Base-by-base conservation (phyloP, 2,329 filamentous ascomycete species). In the Talaromyces rugulosus region DNA sequence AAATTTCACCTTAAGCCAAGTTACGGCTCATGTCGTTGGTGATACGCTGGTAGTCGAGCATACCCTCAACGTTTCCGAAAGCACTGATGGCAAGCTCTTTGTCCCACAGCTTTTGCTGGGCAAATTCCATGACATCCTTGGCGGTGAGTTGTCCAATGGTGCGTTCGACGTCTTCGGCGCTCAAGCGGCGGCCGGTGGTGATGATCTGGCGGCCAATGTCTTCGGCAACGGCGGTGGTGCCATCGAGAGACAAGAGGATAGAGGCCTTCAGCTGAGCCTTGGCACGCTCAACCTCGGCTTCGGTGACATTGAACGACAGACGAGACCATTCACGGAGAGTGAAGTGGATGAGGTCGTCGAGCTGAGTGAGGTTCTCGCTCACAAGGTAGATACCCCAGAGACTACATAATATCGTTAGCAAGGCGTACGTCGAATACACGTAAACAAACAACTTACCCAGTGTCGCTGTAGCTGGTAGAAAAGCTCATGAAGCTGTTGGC, bases 401-500 rank as follows among this genome's bases (percentile, higher is more conserved):
- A 85, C 95, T 96, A 72, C 30, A 53, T 16, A 18, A 23, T 47
- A 56, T 62, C 58, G 62, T 77, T 68, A 60, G 53, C 30, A 52
- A 36, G 5, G 23, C 30, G 16, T 53, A 51, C 30, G 9, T 33
- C 36, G 16, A n/a, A 53, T 16, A 58, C 27, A 55, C 53, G 2
- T 27, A 53, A n/a, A 33, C 59, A 56, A 18, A n/a, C 51, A 58
- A 77, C 88, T 80, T 87, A 96, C 92, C 93, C 95, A 77, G 95
- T 99, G 80, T 99, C 95, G 76, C 93, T 98, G 83, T 99, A 99
- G 85, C 92, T 96, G 69, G 95, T 99, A 68, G 93, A 97, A 84
- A 99, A 99, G 84, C 91, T 96, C 96, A 99, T 99, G 86, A 97
- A 99, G 87, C 93, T 97, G 85, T 96, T 99, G 80, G 95, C 95